These are phyloP conservation scores for Amphichorda felina DNA, from an alignment of 2,329 filamentous ascomycete species.

Conservation along the genomic window DNA sequence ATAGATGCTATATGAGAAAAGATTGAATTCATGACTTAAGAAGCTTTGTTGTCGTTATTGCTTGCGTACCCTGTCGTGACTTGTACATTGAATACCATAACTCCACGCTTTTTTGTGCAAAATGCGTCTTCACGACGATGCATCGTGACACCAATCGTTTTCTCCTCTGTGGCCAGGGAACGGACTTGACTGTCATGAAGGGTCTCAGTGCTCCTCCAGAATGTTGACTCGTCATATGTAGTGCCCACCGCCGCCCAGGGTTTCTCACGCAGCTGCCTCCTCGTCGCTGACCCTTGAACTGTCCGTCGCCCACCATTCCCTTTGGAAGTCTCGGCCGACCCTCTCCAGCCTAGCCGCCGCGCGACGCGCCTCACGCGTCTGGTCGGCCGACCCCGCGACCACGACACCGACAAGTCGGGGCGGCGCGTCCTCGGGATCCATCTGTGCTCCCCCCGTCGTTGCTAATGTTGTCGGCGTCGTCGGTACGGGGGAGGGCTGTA, in stretches of 20 bases:
- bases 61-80: not conserved
- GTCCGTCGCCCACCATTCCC: conserved; percentile 34
- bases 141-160: no score
- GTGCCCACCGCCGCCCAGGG: no score
- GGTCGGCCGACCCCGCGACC: conserved; percentile 34
- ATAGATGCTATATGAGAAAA: conserved; percentile 4
- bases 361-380: conserved; percentile 36
- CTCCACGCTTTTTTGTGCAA: not conserved
- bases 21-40: conserved; percentile 1
- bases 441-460: not conserved
- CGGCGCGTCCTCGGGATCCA: conserved; percentile 20
- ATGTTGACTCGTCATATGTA: no score
- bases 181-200: no score
- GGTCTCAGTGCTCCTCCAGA: no score
- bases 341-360: conserved; percentile 41
- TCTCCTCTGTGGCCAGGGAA: no score
- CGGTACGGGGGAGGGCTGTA: not conserved
- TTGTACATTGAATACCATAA: not conserved
- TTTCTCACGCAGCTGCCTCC: not conserved
- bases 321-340: conserved; percentile 42
- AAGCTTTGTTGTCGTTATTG: not conserved
- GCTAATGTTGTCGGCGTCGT: not conserved
- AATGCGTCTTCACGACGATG: not conserved
- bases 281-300: not conserved
- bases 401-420: conserved; percentile 44